phyloP scores from a whole-genome alignment of 768 basidiomycete genomes.

The Pseudohyphozyma bogoriensis region DNA sequence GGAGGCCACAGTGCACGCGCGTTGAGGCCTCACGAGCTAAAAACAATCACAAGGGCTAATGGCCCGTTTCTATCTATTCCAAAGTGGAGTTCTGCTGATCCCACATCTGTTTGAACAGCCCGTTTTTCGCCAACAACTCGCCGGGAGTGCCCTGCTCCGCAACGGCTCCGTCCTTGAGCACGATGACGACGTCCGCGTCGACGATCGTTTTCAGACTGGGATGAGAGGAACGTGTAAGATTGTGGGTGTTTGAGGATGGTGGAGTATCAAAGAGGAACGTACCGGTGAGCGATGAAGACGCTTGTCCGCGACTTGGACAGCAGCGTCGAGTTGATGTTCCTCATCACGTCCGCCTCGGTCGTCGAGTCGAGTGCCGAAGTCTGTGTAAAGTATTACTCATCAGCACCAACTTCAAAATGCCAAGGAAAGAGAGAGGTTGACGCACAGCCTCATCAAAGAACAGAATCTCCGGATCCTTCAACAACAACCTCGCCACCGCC shows the following conservation, averaged over 20 bases:
- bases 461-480: constrained; percentile 90
- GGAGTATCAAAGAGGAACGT: not conserved
- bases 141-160: constrained; percentile 91
- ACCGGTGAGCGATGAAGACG: constrained; percentile 90
- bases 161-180: constrained; percentile 79
- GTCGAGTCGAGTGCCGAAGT: constrained; percentile 92
- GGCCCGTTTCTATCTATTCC: no score
- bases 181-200: constrained; percentile 83
- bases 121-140: constrained; percentile 56
- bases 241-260: not conserved
- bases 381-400: constrained; percentile 40
- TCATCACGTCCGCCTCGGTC: constrained; percentile 90
- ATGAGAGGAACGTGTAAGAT: no score
- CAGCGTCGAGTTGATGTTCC: constrained; percentile 73
- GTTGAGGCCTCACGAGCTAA: no score
- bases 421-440: constrained; percentile 9
- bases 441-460: constrained; percentile 97
- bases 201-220: constrained; percentile 69
- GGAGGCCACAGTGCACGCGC: no score
- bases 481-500: constrained; percentile 80
- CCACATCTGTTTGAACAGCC: constrained; percentile 36
- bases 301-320: constrained; percentile 73
- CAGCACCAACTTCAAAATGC: not conserved
- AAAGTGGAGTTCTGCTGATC: constrained; percentile 24
- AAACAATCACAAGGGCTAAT: no score